Evolutionary conservation across 805 yeast species (phyloP).

Genomic region (Candida awuae): DNA sequence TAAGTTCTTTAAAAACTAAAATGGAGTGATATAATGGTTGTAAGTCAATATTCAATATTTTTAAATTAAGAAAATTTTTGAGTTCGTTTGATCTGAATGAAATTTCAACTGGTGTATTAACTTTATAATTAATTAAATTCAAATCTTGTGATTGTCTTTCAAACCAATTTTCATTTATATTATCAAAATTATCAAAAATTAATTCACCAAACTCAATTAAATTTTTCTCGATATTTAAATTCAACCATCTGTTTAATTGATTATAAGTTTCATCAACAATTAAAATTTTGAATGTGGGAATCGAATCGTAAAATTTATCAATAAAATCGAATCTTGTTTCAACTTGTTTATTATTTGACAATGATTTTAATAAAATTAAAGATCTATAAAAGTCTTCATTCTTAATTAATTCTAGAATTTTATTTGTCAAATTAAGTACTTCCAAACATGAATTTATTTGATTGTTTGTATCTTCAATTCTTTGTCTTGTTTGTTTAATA

Average conservation of each 20-base stretch:
- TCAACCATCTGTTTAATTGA: conserved; percentile 56
- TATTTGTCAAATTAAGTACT: conserved; percentile 78
- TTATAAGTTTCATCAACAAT: conserved; percentile 70
- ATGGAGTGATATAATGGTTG: conserved; percentile 77
- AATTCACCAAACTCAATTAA: conserved; percentile 49
- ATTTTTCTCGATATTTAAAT: conserved; percentile 53
- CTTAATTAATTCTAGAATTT: conserved; percentile 71
- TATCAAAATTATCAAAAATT: conserved; percentile 44
- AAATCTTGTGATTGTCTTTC: conserved; percentile 35
- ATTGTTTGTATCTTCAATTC: conserved; percentile 63
- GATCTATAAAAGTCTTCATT: conserved; percentile 78
- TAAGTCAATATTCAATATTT: conserved; percentile 47
- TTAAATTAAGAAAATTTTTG: conserved; percentile 40
- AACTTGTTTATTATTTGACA: conserved; percentile 56
- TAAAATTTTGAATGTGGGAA: conserved; percentile 66
- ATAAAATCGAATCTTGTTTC: conserved; percentile 70
- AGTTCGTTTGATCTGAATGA: conserved; percentile 50
- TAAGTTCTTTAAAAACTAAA: conserved; percentile 69
- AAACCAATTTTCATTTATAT: conserved; percentile 56
- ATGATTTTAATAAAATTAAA: conserved; percentile 68
- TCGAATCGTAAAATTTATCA: conserved; percentile 59
- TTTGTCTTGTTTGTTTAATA: conserved; percentile 53
- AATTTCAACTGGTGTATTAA: conserved; percentile 81
- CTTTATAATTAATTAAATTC: conserved; percentile 47
- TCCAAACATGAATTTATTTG: conserved; percentile 68